A percentile compares a stretch with the other conserved stretches of the same genome.
These are phyloP conservation scores for Wickerhamiella bombiphila DNA, from an alignment of 805 yeast genomes.

Conservation along the genomic window DNA sequence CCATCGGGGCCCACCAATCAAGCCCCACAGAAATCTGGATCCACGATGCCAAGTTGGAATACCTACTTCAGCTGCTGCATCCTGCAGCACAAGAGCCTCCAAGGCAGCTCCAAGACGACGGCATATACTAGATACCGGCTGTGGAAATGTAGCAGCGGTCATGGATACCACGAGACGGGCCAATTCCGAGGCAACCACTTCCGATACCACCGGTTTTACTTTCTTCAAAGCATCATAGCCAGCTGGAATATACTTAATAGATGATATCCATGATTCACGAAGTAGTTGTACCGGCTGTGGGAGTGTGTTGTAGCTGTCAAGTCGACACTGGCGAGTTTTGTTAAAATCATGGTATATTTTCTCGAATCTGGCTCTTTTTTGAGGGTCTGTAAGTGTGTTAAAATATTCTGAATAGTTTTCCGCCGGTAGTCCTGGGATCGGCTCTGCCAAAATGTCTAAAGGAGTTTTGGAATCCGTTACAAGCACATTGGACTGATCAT, in stretches of 20 bases:
- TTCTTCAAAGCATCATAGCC: neutral
- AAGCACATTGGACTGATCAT: neutral
- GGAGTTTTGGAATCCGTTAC: neutral
- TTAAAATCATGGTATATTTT: conserved; percentile 49
- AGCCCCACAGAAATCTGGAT: conserved; percentile 9
- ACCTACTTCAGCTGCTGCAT: neutral
- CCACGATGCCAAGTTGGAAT: conserved; percentile 4
- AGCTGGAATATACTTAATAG: conserved; percentile 1
- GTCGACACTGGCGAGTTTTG: conserved; percentile 47
- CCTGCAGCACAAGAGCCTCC: conserved; percentile 7
- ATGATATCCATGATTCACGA: conserved; percentile 1
- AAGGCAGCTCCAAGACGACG: conserved; percentile 7
- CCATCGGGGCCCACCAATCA: conserved; percentile 13
- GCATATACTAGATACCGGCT: conserved; percentile 9
- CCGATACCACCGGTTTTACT: neutral
- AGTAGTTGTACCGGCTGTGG: conserved; percentile 28
- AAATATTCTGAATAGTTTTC: conserved; percentile 44
- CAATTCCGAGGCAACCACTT: conserved; percentile 7
- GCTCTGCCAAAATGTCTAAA: neutral
- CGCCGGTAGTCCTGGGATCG: neutral
- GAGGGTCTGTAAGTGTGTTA: conserved; percentile 31
- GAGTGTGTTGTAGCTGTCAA: conserved; percentile 32
- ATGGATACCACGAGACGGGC: conserved; percentile 2
- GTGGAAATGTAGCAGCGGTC: conserved; percentile 5
- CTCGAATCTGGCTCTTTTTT: conserved; percentile 35